Base-by-base conservation (phyloP, 306 rosid species). In the Arachis hypogaea region DNA sequence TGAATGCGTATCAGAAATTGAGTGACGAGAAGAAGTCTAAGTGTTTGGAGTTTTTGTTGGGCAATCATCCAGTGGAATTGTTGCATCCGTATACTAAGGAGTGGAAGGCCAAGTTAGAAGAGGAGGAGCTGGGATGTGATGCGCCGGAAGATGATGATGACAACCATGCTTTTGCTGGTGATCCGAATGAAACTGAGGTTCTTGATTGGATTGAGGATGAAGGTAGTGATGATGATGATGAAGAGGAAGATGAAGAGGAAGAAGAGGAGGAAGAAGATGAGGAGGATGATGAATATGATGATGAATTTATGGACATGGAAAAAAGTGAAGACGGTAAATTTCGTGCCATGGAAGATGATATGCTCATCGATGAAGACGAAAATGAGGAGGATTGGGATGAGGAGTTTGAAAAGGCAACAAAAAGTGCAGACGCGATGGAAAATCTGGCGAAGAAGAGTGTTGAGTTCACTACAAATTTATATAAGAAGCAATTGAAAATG, bases 31-130 rank as follows among this genome's bases (percentile, higher is more conserved):
- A 86, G 77, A 94, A 91, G 83, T 88, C 90, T 0, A 90, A 84
- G 72, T 94, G 98, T 77, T 83, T 91, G 83, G 91, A 83, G 73
- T 94, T 89, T 83, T 77, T 93, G 72, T 68, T 93, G 75, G 79
- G 59, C 22, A 88, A 91, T 77, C 98, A 93, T 73, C 98, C 97
- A 3, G 85, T 86, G 51, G 85, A 42, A 52, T 61, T 93, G 86
- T 75, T 93, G 76, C 98, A 93, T 81, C 98, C 98, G 2, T 93
- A 85, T 55, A 93, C 98, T 1, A 91, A 84, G 75, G 98, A 93
- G 86, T 93, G 98, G 98, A 93, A 93, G 78, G 94, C 88, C 11
- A 91, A 86, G 85, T 80, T 93, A 84, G 98, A 93, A 86, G 98
- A 93, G 83, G 77, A 75, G 84, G 97, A 91, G 82, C 82, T 93